phyloP scores from a whole-genome alignment of 441 rosid species.

The Pelargonium fulgidum region DNA sequence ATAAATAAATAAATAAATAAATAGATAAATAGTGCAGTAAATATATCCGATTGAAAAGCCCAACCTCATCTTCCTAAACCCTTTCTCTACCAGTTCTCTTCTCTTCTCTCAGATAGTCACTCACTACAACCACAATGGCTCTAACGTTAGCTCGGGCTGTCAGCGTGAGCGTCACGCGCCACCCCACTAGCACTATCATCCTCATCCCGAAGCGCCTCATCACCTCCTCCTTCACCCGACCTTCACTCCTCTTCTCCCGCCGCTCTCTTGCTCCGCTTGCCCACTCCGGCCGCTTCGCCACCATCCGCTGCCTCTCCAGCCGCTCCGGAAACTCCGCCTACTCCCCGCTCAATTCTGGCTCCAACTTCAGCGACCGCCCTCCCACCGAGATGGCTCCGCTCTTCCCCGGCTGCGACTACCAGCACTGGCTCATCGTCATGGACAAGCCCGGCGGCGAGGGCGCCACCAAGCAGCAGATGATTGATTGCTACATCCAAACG shows the following conservation, averaged over 20 bases:
- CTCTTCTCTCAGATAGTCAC: not conserved
- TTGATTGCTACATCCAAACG: constrained; percentile 77
- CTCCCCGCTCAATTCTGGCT: constrained; percentile 79
- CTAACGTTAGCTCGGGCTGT: constrained; percentile 54
- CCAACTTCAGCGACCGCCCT: constrained; percentile 87
- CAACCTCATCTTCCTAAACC: constrained; percentile 11
- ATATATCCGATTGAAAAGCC: not conserved
- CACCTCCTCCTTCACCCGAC: constrained; percentile 28
- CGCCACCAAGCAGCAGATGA: constrained; percentile 85
- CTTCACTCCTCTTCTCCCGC: constrained; percentile 38
- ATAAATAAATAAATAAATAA: no score
- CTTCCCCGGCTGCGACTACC: constrained; percentile 87
- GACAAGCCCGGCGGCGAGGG: constrained; percentile 90
- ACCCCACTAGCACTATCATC: constrained; percentile 22
- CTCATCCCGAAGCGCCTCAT: constrained; percentile 40
- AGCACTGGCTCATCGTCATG: constrained; percentile 96
- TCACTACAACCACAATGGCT: constrained; percentile 48
- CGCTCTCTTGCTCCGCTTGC: constrained; percentile 39
- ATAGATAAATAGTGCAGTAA: no score
- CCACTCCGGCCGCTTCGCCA: constrained; percentile 38
- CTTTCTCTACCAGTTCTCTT: not conserved
- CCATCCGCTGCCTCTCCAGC: constrained; percentile 63
- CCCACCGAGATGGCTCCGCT: constrained; percentile 96
- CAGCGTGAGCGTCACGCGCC: constrained; percentile 32
- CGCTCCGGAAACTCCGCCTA: constrained; percentile 61